Evolutionary conservation across 139 green algal genomes (phyloP), one percentile per base, ranked within the genome.

Genomic region (Chlorella sp.): DNA sequence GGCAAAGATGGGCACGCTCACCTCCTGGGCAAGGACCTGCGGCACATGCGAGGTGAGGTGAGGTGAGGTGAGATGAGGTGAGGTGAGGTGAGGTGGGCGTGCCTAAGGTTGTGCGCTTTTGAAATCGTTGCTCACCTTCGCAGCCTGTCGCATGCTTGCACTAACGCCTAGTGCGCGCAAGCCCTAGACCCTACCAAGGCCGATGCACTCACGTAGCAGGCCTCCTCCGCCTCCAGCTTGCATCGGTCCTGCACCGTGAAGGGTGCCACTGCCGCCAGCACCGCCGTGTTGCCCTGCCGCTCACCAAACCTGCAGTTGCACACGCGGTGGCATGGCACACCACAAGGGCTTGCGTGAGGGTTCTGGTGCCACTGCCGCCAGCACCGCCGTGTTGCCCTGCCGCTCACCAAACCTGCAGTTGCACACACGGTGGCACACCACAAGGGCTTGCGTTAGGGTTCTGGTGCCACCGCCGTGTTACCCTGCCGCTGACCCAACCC

Each of bases 201-300:
- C n/a, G 14, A 64, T 10, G 5, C 62, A 68, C 62, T 36, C 68
- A 85, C 72, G 69, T 90, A 88, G 71, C 79, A 88, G 3, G 72
- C 83, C 59, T 89, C 81, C n/a, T 87, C 77, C 1, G 77, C 27
- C 70, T 92, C 80, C 64, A 92, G 77, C 60, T 76, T 63, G 67
- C 67, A 72, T 17, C 26, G 71, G 74, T 85, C 71, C 55, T 77
- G 49, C 24, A 85, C 71, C 2, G 71, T 78, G 68, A 81, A 85
- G 50, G 79, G 79, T 14, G 79, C 79, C 0, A 67, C 75, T 55
- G 74, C 73, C 24, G 79, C 74, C 67, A 85, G 71, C 31, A 74
- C 62, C 31, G 79, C 79, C 0, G 66, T 81, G 72, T 76, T 76
- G 68, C 79, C 79, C 6, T 66, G 71, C 5, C 63, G 49, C 5